phyloP scores from a whole-genome alignment of 495 filamentous ascomycete genomes.

The Xylaria nigripes region DNA sequence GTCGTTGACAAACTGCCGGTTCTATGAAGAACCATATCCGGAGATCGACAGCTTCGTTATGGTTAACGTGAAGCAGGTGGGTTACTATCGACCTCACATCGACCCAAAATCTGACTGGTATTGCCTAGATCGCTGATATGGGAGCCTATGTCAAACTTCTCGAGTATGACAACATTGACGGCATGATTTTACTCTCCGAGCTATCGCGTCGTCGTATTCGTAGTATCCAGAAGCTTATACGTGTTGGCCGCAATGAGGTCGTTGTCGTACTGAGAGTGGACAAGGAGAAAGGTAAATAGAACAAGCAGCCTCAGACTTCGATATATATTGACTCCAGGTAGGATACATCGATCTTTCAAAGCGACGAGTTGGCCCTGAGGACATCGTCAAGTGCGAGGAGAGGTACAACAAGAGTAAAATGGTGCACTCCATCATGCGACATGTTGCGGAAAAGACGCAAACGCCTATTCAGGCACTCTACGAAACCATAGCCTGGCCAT shows the following conservation, averaged over 20 bases:
- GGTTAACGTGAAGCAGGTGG: constrained; percentile 94
- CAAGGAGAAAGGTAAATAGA: constrained; percentile 81
- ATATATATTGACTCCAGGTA: constrained; percentile 13
- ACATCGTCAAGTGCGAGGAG: constrained; percentile 97
- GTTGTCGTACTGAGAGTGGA: constrained; percentile 97
- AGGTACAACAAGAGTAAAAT: constrained; percentile 99
- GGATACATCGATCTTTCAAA: constrained; percentile 99
- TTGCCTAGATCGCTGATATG: constrained; percentile 89
- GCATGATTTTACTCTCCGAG: constrained; percentile 97
- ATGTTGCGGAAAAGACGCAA: constrained; percentile 93
- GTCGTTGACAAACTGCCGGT: constrained; percentile 98
- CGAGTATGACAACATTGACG: constrained; percentile 99
- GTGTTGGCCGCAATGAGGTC: constrained; percentile 94
- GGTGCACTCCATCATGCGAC: constrained; percentile 95
- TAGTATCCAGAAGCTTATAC: constrained; percentile 97
- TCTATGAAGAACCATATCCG: constrained; percentile 97
- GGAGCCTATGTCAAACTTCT: constrained; percentile 98
- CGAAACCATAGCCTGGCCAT: constrained; percentile 88
- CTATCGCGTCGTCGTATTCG: constrained; percentile 93
- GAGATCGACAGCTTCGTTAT: constrained; percentile 99
- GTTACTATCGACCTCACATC: constrained; percentile 15
- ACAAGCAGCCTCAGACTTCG: constrained; percentile 2
- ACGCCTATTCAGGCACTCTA: constrained; percentile 90
- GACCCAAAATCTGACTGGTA: constrained; percentile 11
- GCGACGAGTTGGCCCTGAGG: constrained; percentile 92